These are phyloP conservation scores for Ehretia macrophylla DNA, from an alignment of 257 asterid genomes.

Conservation along the genomic window DNA sequence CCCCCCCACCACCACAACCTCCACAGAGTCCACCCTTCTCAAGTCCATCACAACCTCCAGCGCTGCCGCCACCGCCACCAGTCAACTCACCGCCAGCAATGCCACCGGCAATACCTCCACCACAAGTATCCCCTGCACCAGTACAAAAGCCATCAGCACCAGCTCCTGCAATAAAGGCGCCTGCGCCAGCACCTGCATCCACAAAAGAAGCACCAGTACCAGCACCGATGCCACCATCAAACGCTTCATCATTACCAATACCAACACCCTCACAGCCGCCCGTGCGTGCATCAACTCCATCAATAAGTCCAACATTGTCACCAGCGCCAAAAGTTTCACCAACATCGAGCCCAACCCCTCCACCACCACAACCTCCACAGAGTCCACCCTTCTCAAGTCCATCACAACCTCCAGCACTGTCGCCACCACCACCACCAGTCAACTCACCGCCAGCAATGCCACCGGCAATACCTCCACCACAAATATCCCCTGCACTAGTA, in stretches of 20 bases:
- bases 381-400: conserved; percentile 54
- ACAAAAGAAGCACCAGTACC: conserved; percentile 27
- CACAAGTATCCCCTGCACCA: conserved; percentile 38
- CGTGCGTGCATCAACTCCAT: conserved; percentile 47
- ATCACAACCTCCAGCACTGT: conserved; percentile 39
- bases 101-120: conserved; percentile 47
- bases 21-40: conserved; percentile 47
- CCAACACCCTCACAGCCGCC: conserved; percentile 45
- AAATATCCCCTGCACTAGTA: conserved; percentile 33
- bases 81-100: conserved; percentile 14
- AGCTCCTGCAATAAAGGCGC: conserved; percentile 33
- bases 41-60: conserved; percentile 54
- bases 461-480: conserved; percentile 48
- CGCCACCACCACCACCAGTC: conserved; percentile 17
- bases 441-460: conserved; percentile 32
- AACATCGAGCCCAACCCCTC: conserved; percentile 29
- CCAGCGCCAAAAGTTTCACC: conserved; percentile 37
- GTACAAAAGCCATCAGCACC: conserved; percentile 44
- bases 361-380: conserved; percentile 56
- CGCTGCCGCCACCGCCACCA: conserved; percentile 19
- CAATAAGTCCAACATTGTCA: conserved; percentile 45
- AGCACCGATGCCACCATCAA: conserved; percentile 50
- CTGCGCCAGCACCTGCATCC: conserved; percentile 39
- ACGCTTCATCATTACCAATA: conserved; percentile 41
- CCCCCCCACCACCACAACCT: conserved; percentile 48